phyloP scores from a whole-genome alignment of 805 yeast species.

The Brettanomyces sp. region DNA sequence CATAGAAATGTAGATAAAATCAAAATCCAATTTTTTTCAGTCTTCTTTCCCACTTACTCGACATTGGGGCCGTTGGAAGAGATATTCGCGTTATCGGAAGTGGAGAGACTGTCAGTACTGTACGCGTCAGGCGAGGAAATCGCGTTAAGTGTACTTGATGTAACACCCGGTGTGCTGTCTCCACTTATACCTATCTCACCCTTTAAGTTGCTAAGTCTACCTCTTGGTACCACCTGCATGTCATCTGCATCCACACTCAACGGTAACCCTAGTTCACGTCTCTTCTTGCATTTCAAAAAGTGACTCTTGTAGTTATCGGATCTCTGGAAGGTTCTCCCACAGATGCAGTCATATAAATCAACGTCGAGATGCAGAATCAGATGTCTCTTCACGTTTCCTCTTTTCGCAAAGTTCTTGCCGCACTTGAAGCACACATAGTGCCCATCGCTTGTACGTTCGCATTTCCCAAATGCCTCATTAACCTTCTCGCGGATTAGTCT shows the following conservation, averaged over 20 bases:
- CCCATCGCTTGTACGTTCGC: conserved; percentile 12
- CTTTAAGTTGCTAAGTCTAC: not conserved
- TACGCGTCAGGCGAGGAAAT: too few relatives aligned
- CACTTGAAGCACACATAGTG: conserved; percentile 14
- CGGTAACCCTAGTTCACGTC: conserved; percentile 2
- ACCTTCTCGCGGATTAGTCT: conserved; percentile 10
- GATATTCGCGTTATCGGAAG: too few relatives aligned
- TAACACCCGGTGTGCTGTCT: not conserved
- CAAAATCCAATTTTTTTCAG: too few relatives aligned
- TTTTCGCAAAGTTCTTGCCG: conserved; percentile 14
- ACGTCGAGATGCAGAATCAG: conserved; percentile 16
- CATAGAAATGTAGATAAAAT: too few relatives aligned
- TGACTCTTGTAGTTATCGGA: conserved; percentile 19
- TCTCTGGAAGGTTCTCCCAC: conserved; percentile 18
- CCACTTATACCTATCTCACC: not conserved
- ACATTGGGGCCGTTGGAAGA: too few relatives aligned
- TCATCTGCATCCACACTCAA: conserved; percentile 1
- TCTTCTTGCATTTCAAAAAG: conserved; percentile 10
- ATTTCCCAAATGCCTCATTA: conserved; percentile 12
- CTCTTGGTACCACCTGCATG: conserved; percentile 1
- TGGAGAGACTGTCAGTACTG: too few relatives aligned
- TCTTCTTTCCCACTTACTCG: too few relatives aligned
- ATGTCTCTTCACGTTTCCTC: conserved; percentile 18
- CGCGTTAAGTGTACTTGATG: too few relatives aligned
- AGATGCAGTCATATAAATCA: conserved; percentile 15